Evolutionary conservation across 257 asterid species (phyloP), one percentile per base, ranked within the genome.

Genomic region (Rehmannia glutinosa): DNA sequence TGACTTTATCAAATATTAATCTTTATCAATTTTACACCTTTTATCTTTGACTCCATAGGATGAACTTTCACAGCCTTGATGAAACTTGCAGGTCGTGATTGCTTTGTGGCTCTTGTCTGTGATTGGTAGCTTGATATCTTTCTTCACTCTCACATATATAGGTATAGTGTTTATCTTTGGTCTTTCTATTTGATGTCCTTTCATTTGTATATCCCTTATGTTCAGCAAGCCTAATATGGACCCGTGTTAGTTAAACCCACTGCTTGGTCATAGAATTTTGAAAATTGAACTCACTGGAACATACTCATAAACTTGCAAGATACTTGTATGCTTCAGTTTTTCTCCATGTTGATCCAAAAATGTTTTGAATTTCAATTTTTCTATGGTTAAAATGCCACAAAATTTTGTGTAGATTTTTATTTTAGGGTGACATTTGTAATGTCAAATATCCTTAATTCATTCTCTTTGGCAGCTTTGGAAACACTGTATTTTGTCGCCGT

Each of bases 31-130:
- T 39, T 45, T 47, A 20, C 42, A 59, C 52, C 52, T 17, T 62
- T 59, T 58, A 20, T 21, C 21, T 24, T 23, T 52, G 53, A 64
- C 36, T 69, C 62, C 64, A 32, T 27, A 15, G 43, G 23, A 59
- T 35, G 15, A 67, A 33, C 56, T 68, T 42, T 60, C 60, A 33
- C 38, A 23, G 50, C 49, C 78, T 71, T 69, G 58, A 24, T 78
- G 59, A 42, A 74, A 82, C 75, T 60, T 86, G 87, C 96, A 93
- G 99, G 99, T 88, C 20, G 97, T 88, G 79, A 88, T 87, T 77
- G 86, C 84, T 70, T 71, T 93, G 68, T 93, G 99, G 99, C 77
- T 90, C 66, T 72, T 93, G 68, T 93, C 99, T 60, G 97, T 88
- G 67, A 68, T 88, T 60, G 97, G 99, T 62, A 78, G 90, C 87